A percentile compares a stretch with the other conserved stretches of the same genome.
phyloP scores from a whole-genome alignment of 177 flowering plant genomes.

The Vitis hybrid region DNA sequence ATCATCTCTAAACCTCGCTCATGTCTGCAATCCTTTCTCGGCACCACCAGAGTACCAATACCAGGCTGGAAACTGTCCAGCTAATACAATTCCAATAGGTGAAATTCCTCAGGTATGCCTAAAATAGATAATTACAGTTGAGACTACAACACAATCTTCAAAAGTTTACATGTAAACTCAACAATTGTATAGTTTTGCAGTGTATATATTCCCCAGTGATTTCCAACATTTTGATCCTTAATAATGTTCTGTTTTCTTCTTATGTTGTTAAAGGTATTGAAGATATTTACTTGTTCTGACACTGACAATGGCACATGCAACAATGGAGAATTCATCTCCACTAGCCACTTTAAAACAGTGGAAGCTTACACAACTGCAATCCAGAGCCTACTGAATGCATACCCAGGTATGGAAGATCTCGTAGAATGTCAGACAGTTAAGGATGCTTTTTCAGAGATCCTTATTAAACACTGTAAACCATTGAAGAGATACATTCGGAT shows the following conservation, averaged over 20 bases:
- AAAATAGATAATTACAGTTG: background rate
- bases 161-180: no score
- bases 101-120: slow-evolving; percentile 65
- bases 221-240: background rate
- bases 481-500: slow-evolving; percentile 50
- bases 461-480: slow-evolving; percentile 63
- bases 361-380: slow-evolving; percentile 65
- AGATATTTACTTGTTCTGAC: slow-evolving; percentile 48
- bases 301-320: slow-evolving; percentile 35
- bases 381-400: slow-evolving; percentile 57
- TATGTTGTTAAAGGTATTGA: slow-evolving; percentile 40
- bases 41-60: slow-evolving; percentile 63
- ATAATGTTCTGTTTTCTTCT: background rate
- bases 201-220: no score
- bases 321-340: slow-evolving; percentile 37
- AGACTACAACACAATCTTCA: background rate
- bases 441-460: slow-evolving; percentile 63
- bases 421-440: slow-evolving; percentile 67
- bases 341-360: slow-evolving; percentile 25
- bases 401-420: slow-evolving; percentile 71
- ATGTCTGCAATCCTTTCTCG: slow-evolving; percentile 83
- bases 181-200: no score
- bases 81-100: slow-evolving; percentile 51
- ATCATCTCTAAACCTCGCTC: slow-evolving; percentile 22
- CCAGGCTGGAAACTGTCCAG: slow-evolving; percentile 60